phyloP scores from a whole-genome alignment of 176 grass and related monocot genomes.

The Musa acuminata region DNA sequence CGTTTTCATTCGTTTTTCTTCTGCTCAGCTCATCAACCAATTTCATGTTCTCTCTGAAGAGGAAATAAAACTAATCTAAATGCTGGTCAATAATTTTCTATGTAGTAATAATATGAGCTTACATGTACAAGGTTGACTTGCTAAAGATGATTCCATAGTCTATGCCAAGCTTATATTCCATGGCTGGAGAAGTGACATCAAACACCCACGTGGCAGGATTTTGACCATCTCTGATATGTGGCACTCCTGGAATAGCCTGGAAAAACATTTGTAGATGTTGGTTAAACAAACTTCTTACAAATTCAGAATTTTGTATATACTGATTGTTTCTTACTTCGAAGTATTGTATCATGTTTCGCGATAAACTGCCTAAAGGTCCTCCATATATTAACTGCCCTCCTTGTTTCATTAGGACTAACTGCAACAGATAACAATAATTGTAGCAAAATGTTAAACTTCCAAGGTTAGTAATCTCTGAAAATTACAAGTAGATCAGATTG shows the following conservation, averaged over 20 bases:
- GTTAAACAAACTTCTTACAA: not conserved
- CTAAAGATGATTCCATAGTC: constrained; percentile 22
- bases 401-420: constrained; percentile 20
- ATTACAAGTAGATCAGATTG: not conserved
- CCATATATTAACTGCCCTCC: constrained; percentile 19
- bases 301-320: not conserved
- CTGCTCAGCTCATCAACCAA: constrained; percentile 55
- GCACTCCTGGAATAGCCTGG: constrained; percentile 29
- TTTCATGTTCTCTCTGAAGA: constrained; percentile 52
- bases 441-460: not conserved
- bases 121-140: constrained; percentile 15
- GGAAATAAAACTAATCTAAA: not conserved
- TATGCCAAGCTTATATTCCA: constrained; percentile 22
- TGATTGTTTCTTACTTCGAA: constrained; percentile 16
- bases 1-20: constrained; percentile 33
- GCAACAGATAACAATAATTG: not conserved
- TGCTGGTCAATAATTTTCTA: not conserved
- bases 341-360: constrained; percentile 7
- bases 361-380: constrained; percentile 12
- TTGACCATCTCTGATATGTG: constrained; percentile 21
- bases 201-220: constrained; percentile 31
- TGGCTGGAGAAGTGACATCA: constrained; percentile 24
- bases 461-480: not conserved
- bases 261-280: not conserved
- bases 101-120: not conserved